Percentiles rank a stretch among this genome's conserved stretches.
These are phyloP conservation scores for Obelidium mucronatum DNA, from an alignment of 192 early-diverging fungal species.

Conservation along the genomic window DNA sequence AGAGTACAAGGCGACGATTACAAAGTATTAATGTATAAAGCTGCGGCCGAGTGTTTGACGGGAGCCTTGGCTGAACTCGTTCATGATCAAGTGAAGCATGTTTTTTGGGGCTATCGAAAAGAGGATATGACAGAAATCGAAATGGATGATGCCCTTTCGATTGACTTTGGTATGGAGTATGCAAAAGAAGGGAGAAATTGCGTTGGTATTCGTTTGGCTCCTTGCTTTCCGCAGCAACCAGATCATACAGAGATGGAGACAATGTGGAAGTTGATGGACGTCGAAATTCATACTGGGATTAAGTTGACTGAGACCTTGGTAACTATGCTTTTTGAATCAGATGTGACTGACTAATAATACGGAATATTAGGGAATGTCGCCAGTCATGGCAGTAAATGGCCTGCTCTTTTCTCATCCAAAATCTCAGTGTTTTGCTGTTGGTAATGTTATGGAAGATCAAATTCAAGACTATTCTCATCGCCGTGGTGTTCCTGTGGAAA, in stretches of 20 bases:
- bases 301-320: slow-evolving; percentile 83
- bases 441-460: slow-evolving; percentile 91
- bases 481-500: slow-evolving; percentile 64
- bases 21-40: slow-evolving; percentile 88
- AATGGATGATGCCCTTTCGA: slow-evolving; percentile 85
- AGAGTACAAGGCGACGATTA: slow-evolving; percentile 87
- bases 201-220: slow-evolving; percentile 88
- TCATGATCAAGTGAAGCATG: slow-evolving; percentile 83
- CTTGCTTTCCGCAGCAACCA: slow-evolving; percentile 93
- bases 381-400: slow-evolving; percentile 87
- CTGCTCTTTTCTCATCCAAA: slow-evolving; percentile 76
- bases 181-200: not conserved
- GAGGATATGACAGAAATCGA: slow-evolving; percentile 74
- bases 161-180: slow-evolving; percentile 51
- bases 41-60: slow-evolving; percentile 89
- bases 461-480: slow-evolving; percentile 70
- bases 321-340: not conserved
- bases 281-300: slow-evolving; percentile 80
- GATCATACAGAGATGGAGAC: slow-evolving; percentile 92
- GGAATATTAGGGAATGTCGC: slow-evolving; percentile 75
- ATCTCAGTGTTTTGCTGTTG: slow-evolving; percentile 90
- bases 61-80: slow-evolving; percentile 90
- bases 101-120: slow-evolving; percentile 86
- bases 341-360: not conserved
- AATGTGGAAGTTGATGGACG: slow-evolving; percentile 89